A percentile compares a stretch with the other conserved stretches of the same genome.
Conservation (phyloP, 495 filamentous ascomycete genomes). For the Alectoria sarmentosa region DNA sequence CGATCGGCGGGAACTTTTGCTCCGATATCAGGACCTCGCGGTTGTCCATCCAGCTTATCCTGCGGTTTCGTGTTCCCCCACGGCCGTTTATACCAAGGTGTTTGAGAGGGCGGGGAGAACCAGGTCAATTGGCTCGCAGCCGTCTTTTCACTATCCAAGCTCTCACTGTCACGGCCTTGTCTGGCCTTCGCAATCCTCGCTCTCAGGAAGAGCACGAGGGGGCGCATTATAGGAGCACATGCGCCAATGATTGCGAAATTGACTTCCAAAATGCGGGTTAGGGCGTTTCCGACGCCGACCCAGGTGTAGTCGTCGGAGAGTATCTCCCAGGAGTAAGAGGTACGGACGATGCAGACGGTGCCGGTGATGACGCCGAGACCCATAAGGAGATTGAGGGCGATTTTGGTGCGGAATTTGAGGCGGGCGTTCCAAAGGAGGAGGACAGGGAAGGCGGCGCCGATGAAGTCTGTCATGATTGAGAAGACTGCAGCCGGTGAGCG, state of each 20-base stretch:
- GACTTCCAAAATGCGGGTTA: slow-evolving; percentile 17
- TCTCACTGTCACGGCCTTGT: neutral
- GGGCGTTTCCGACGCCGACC: slow-evolving; percentile 23
- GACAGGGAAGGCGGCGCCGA: slow-evolving; percentile 38
- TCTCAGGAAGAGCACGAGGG: slow-evolving; percentile 5
- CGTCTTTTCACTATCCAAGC: neutral
- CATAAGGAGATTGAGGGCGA: slow-evolving; percentile 36
- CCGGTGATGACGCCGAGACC: slow-evolving; percentile 34
- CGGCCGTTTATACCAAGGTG: slow-evolving; percentile 13
- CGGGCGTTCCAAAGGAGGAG: slow-evolving; percentile 42
- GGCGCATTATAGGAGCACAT: slow-evolving; percentile 14
- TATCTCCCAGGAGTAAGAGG: slow-evolving; percentile 34
- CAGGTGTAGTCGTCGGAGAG: slow-evolving; percentile 23
- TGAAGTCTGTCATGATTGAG: slow-evolving; percentile 37
- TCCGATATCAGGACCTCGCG: neutral
- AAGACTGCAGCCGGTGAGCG: slow-evolving; percentile 24
- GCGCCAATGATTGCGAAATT: slow-evolving; percentile 22
- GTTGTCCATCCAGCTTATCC: slow-evolving; percentile 11
- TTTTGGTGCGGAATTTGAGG: slow-evolving; percentile 34
- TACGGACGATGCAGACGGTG: slow-evolving; percentile 40
- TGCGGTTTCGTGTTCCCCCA: slow-evolving; percentile 1
- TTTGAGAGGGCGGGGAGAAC: slow-evolving; percentile 12
- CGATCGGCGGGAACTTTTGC: neutral
- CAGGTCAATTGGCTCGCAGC: slow-evolving; percentile 9
- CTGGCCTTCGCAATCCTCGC: neutral